Conservation (phyloP, 306 rosid species). For the Fragaria ananassa region DNA sequence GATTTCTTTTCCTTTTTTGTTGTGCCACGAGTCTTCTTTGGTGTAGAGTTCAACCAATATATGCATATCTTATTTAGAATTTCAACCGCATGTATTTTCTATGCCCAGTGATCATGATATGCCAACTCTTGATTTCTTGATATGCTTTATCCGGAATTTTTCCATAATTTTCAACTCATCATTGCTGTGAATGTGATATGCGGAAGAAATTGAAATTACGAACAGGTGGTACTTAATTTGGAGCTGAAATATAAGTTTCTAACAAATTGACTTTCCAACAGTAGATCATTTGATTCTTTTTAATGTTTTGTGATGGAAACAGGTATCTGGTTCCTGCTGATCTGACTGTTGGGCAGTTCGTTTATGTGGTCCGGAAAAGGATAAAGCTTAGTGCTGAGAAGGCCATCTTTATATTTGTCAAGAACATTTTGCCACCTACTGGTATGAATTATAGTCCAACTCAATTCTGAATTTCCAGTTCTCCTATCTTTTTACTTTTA, state of each 20-base stretch:
- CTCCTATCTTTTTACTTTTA: background rate
- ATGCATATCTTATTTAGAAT: background rate
- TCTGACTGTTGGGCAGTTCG: slow-evolving; percentile 82
- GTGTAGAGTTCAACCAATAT: background rate
- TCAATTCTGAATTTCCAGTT: background rate
- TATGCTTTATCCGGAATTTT: background rate
- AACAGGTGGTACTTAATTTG: background rate
- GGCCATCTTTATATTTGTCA: slow-evolving; percentile 83
- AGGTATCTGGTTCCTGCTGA: slow-evolving; percentile 93
- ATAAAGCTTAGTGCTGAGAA: slow-evolving; percentile 82
- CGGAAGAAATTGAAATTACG: background rate
- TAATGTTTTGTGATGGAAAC: slow-evolving; percentile 18
- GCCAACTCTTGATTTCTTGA: background rate
- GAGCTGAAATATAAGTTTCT: background rate
- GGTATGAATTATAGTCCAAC: slow-evolving; percentile 39
- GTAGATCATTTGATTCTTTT: background rate
- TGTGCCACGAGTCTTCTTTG: background rate
- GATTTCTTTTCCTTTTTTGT: background rate
- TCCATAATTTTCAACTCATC: background rate
- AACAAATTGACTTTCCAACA: background rate
- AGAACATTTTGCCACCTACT: slow-evolving; percentile 77
- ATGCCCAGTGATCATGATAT: background rate
- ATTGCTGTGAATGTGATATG: background rate
- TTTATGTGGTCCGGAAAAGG: slow-evolving; percentile 83
- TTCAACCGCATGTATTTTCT: background rate